phyloP scores from a whole-genome alignment of 2,329 filamentous ascomycete genomes.

The Davidsoniella virescens region DNA sequence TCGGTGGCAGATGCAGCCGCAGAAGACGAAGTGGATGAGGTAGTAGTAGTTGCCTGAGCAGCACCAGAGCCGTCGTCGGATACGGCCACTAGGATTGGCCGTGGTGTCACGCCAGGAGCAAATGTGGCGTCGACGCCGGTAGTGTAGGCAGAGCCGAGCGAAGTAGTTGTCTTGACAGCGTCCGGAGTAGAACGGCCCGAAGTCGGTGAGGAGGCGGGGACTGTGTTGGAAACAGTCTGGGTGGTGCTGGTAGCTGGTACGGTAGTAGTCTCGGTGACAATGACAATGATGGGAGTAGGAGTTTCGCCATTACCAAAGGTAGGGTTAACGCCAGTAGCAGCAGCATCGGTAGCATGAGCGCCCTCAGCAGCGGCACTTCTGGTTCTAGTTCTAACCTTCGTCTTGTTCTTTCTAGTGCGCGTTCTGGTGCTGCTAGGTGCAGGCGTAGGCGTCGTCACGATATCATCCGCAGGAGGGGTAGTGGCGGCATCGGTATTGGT shows the following conservation, averaged over 20 bases:
- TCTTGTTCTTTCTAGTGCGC: not conserved
- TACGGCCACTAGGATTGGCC: constrained; percentile 5
- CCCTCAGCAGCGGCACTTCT: not conserved
- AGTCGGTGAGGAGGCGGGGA: not conserved
- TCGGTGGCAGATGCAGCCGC: not conserved
- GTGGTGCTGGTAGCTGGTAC: not conserved
- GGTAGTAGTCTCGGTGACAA: not conserved
- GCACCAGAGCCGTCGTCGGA: not conserved
- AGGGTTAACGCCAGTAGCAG: constrained; percentile 3
- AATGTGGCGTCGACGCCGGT: constrained; percentile 8
- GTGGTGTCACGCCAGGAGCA: constrained; percentile 7
- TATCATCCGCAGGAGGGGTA: not conserved
- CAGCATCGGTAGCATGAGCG: not conserved
- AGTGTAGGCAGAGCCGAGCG: not conserved
- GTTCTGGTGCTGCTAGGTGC: not conserved
- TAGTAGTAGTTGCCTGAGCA: not conserved
- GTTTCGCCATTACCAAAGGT: constrained; percentile 5
- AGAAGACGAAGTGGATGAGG: not conserved
- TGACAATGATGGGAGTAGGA: constrained; percentile 2
- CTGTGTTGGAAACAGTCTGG: not conserved
- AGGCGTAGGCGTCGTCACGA: not conserved
- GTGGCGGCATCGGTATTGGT: not conserved
- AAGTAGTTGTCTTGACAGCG: not conserved
- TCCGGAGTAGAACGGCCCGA: no score
- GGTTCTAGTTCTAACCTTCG: not conserved